Conservation (phyloP, 768 basidiomycete genomes). For the Auricularia sp. region DNA sequence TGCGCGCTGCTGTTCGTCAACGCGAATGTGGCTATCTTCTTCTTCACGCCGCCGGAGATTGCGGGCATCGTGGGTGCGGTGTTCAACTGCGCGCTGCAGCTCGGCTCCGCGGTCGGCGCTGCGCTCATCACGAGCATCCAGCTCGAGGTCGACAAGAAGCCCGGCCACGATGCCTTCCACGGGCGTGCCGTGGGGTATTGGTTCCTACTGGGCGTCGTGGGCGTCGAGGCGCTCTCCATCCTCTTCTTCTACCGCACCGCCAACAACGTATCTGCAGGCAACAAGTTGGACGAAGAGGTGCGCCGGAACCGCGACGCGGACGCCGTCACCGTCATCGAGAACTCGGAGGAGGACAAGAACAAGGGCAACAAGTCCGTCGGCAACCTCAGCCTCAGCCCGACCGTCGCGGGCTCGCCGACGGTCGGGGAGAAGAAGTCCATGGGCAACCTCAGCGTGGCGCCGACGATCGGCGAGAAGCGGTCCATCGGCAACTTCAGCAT, state of each 20-base stretch:
- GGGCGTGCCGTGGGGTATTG: conserved; percentile 33
- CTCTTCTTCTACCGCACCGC: conserved; percentile 18
- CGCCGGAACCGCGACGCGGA: too few species aligned
- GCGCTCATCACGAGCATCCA: conserved; percentile 41
- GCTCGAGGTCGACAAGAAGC: conserved; percentile 29
- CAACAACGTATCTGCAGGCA: background rate
- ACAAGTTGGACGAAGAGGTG: too few species aligned
- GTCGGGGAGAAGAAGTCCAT: too few species aligned
- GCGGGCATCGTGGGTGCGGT: conserved; percentile 47
- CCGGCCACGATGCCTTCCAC: conserved; percentile 18
- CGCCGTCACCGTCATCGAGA: too few species aligned
- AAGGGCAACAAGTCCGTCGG: too few species aligned
- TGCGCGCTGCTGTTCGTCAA: conserved; percentile 36
- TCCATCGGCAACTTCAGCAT: too few species aligned
- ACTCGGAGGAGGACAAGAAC: too few species aligned
- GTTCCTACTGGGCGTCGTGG: conserved; percentile 32
- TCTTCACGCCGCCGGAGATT: conserved; percentile 34
- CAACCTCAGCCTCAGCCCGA: too few species aligned
- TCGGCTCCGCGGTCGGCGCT: conserved; percentile 42
- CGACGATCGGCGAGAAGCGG: too few species aligned
- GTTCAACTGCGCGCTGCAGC: conserved; percentile 44
- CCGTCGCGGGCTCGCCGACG: too few species aligned
- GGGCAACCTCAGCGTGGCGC: too few species aligned
- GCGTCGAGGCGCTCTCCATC: conserved; percentile 23
- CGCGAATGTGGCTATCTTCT: conserved; percentile 44